A percentile compares a stretch with the other conserved stretches of the same genome.
phyloP scores from a whole-genome alignment of 345 rosid genomes.

The Pugionium dolabratum region DNA sequence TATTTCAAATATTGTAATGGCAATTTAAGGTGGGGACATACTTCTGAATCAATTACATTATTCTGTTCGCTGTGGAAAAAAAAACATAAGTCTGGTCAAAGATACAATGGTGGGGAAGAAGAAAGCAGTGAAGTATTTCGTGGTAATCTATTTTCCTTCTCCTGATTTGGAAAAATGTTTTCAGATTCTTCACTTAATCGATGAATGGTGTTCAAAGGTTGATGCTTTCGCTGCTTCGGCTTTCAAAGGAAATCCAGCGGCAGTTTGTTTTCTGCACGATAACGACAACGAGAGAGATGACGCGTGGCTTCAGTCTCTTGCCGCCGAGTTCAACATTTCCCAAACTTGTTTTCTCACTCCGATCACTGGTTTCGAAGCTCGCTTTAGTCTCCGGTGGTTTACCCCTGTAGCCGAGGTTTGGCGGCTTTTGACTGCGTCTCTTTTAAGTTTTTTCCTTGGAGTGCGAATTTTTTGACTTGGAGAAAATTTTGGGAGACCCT shows the following conservation, averaged over 20 bases:
- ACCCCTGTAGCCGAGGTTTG: constrained; percentile 52
- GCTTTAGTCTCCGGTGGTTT: constrained; percentile 71
- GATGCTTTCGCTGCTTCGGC: constrained; percentile 77
- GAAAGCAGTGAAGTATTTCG: constrained; percentile 47
- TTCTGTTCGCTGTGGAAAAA: too few species aligned
- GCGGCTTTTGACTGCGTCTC: background rate
- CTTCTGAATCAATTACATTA: too few species aligned
- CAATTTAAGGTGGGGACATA: too few species aligned
- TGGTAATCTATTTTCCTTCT: constrained; percentile 34
- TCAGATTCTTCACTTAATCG: background rate
- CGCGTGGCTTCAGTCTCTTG: constrained; percentile 64
- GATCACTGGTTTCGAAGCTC: constrained; percentile 24
- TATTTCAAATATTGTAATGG: too few species aligned
- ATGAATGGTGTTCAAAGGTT: constrained; percentile 36
- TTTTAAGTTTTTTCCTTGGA: background rate
- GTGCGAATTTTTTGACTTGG: background rate
- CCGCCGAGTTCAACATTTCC: constrained; percentile 62
- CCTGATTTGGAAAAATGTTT: too few species aligned
- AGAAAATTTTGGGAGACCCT: background rate
- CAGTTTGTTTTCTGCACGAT: constrained; percentile 66
- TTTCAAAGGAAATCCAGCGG: constrained; percentile 89
- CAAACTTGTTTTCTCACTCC: constrained; percentile 52
- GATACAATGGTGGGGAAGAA: constrained; percentile 36
- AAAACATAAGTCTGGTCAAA: background rate
- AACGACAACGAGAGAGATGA: constrained; percentile 64